Evolutionary conservation across 1,284 basidiomycete species (phyloP).

Genomic region (Rhodotorula sp.): DNA sequence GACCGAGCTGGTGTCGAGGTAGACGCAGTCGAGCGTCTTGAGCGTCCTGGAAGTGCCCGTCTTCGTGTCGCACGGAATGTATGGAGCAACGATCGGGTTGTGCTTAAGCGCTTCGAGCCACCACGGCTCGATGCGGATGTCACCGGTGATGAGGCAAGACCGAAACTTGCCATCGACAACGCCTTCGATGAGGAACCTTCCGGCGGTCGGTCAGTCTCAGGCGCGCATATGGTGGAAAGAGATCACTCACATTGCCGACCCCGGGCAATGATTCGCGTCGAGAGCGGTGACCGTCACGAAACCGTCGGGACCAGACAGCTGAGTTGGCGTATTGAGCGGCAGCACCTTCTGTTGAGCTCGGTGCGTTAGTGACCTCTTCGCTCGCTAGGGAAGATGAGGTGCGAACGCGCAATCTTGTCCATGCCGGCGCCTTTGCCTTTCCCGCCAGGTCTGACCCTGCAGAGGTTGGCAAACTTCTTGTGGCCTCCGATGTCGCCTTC

Average conservation of each 20-base stretch:
- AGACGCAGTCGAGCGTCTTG: slow-evolving; percentile 25
- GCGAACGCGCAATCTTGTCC: slow-evolving; percentile 22
- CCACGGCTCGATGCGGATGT: slow-evolving; percentile 79
- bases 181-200: slow-evolving; percentile 86
- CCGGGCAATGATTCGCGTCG: slow-evolving; percentile 92
- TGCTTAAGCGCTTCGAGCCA: slow-evolving; percentile 66
- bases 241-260: slow-evolving; percentile 71
- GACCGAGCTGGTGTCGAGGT: slow-evolving; percentile 36
- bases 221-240: neutral
- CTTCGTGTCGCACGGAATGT: neutral
- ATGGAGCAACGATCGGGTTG: slow-evolving; percentile 60
- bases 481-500: neutral
- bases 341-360: slow-evolving; percentile 15
- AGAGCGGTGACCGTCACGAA: slow-evolving; percentile 75
- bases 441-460: slow-evolving; percentile 10
- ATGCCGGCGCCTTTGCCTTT: slow-evolving; percentile 13
- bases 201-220: neutral
- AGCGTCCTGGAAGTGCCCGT: neutral
- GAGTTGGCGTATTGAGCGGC: slow-evolving; percentile 24
- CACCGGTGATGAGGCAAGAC: slow-evolving; percentile 84
- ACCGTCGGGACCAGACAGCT: slow-evolving; percentile 56
- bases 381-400: no score
- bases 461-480: slow-evolving; percentile 33
- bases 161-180: slow-evolving; percentile 50
- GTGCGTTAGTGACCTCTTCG: no score